Base-by-base conservation (phyloP, 2,329 filamentous ascomycete genomes). In the Trichoderma pleuroti region DNA sequence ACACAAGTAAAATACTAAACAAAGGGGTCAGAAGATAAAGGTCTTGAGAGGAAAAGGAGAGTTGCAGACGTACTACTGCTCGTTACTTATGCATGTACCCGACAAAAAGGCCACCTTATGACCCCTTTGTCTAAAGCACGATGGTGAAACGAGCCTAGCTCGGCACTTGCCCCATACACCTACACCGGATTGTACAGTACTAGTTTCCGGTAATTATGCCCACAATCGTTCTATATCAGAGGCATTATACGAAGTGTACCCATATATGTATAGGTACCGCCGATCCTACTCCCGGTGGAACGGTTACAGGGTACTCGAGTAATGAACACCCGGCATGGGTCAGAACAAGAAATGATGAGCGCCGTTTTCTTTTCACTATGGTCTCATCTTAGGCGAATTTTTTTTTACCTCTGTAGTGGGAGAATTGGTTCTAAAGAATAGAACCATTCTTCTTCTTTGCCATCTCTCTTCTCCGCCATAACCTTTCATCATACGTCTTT, bases 241-340 rank as follows among this genome's bases (percentile, higher is more conserved):
- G 42, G 42, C n/a, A 21, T n/a, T 10, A 21, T n/a, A 21, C 42
- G n/a, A n/a, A 46, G n/a, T 21, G 5, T 46, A 21, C 42, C 42
- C 42, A 46, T 8, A 46, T 49, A 49, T 49, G 46, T 49, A 65
- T 57, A 67, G 36, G 36, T 28, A 26, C 59, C 18, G 42, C 24
- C 5, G 26, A 30, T n/a, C 26, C 39, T 32, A 4, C 18, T 4
- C 61, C 39, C 34, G 64, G 64, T 67, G 34, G 34, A 46, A 30
- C 52, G 34, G 52, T 28, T 32, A 26, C 10, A 24, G 10, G 32
- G 16, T 57, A 21, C 52, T 57, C 52, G 64, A 68, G 65, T 68
- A 68, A 68, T 68, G 65, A 68, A 68, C 54, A 34, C 36, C n/a
- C 46, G n/a, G 65, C 63, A 67, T 67, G 65, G 54, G 54, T 34